These are phyloP conservation scores for Talaromyces thailandensis DNA, from an alignment of 495 filamentous ascomycete genomes.

Conservation along the genomic window DNA sequence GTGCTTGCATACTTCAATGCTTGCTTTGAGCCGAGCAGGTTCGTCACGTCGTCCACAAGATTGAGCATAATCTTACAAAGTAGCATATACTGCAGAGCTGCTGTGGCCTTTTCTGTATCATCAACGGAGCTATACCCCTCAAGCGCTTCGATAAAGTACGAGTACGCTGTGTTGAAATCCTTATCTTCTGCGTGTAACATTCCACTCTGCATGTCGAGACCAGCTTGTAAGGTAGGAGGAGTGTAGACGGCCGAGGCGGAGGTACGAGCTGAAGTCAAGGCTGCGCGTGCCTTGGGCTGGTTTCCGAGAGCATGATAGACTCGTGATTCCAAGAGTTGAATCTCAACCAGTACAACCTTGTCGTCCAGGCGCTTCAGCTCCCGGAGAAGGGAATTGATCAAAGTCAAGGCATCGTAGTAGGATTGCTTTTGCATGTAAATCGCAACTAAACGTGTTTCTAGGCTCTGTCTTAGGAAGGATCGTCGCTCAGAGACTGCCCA, in stretches of 20 bases:
- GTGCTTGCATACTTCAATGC: constrained; percentile 91
- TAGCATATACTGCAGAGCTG: constrained; percentile 97
- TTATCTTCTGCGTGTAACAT: constrained; percentile 97
- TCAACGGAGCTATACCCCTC: constrained; percentile 95
- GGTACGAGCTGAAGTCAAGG: constrained; percentile 87
- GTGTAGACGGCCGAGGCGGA: constrained; percentile 95
- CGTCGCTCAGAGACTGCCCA: constrained; percentile 92
- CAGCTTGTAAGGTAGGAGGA: constrained; percentile 87
- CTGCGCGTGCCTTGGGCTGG: constrained; percentile 89
- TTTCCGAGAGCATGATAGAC: constrained; percentile 98
- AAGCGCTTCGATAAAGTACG: constrained; percentile 97
- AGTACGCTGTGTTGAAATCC: constrained; percentile 97
- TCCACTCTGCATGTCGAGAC: constrained; percentile 96
- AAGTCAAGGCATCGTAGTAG: constrained; percentile 91
- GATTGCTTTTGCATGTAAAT: constrained; percentile 94
- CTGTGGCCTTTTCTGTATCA: constrained; percentile 71
- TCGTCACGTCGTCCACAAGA: constrained; percentile 87
- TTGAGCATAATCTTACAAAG: constrained; percentile 99
- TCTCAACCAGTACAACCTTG: constrained; percentile 97
- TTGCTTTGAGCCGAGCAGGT: constrained; percentile 86
- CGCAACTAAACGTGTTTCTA: constrained; percentile 88
- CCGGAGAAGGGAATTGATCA: constrained; percentile 90
- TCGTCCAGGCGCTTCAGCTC: constrained; percentile 97
- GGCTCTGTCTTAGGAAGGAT: constrained; percentile 93
- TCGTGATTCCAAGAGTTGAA: constrained; percentile 91